Evolutionary conservation across 1,139 yeast genomes (phyloP).

Genomic region (Protomyces inouyei): DNA sequence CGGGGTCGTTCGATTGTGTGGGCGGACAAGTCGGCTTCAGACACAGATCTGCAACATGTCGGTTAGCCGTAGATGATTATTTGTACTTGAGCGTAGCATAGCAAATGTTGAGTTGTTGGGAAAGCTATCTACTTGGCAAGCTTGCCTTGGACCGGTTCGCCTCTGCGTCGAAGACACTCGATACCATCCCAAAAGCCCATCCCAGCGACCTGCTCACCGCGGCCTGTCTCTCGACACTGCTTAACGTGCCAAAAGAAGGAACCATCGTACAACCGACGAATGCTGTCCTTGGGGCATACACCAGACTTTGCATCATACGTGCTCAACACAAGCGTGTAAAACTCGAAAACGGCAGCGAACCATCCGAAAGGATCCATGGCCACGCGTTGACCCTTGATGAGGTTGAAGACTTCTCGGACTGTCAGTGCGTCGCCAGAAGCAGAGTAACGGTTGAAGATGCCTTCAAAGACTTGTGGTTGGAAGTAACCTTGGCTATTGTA

Average conservation of each 20-base stretch:
- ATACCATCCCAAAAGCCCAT: slow-evolving; percentile 8
- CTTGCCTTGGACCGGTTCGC: not conserved
- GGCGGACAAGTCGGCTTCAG: slow-evolving; percentile 14
- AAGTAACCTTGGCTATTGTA: slow-evolving; percentile 22
- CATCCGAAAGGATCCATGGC: slow-evolving; percentile 28
- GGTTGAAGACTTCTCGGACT: slow-evolving; percentile 15
- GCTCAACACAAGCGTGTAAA: slow-evolving; percentile 20
- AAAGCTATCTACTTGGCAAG: not conserved
- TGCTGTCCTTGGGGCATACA: slow-evolving; percentile 11
- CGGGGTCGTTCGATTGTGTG: slow-evolving; percentile 22
- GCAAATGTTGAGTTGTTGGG: not conserved
- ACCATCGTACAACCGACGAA: slow-evolving; percentile 18
- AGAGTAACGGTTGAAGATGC: slow-evolving; percentile 22
- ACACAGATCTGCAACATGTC: not conserved
- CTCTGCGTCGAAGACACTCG: slow-evolving; percentile 5
- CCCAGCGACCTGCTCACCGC: slow-evolving; percentile 1
- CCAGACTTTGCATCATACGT: slow-evolving; percentile 8
- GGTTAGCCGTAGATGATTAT: not conserved
- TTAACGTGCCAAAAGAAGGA: slow-evolving; percentile 19
- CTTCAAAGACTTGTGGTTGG: slow-evolving; percentile 19
- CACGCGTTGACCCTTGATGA: slow-evolving; percentile 16
- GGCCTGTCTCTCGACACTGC: slow-evolving; percentile 9
- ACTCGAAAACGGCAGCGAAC: slow-evolving; percentile 25
- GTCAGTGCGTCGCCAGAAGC: slow-evolving; percentile 1
- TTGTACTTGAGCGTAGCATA: not conserved